A percentile compares a stretch with the other conserved stretches of the same genome.
Evolutionary conservation across 345 rosid genomes (phyloP).

Genomic region (Erucastrum elatum): DNA sequence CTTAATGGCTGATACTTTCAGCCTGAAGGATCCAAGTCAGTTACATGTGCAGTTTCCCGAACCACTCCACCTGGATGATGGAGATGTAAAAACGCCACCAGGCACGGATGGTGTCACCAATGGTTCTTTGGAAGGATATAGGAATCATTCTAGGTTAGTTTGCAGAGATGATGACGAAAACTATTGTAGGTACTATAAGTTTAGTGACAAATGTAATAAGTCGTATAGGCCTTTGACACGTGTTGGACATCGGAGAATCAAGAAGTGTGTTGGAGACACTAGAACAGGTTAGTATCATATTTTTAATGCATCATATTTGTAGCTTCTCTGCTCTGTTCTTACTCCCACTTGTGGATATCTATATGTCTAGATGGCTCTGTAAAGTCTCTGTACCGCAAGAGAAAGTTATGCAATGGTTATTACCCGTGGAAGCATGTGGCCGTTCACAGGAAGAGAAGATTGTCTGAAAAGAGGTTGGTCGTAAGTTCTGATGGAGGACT

Average conservation of each 20-base stretch:
- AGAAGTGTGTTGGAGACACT: slow-evolving; percentile 43
- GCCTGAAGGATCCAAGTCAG: slow-evolving; percentile 45
- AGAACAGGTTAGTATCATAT: slow-evolving; percentile 57
- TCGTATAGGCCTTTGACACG: slow-evolving; percentile 60
- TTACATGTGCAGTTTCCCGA: slow-evolving; percentile 39
- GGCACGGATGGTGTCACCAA: slow-evolving; percentile 10
- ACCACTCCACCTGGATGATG: slow-evolving; percentile 38
- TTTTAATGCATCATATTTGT: slow-evolving; percentile 1
- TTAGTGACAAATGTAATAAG: slow-evolving; percentile 48
- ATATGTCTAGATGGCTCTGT: slow-evolving; percentile 48
- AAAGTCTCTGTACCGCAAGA: slow-evolving; percentile 57
- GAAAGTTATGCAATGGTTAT: slow-evolving; percentile 51
- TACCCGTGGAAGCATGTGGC: slow-evolving; percentile 49
- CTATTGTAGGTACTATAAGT: slow-evolving; percentile 54
- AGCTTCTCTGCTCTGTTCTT: slow-evolving; percentile 12
- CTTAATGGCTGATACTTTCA: slow-evolving; percentile 9
- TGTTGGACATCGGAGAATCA: slow-evolving; percentile 58
- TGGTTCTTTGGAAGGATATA: slow-evolving; percentile 50
- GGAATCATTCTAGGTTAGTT: slow-evolving; percentile 59
- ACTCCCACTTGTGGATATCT: slow-evolving; percentile 5
- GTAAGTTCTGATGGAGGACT: slow-evolving; percentile 72
- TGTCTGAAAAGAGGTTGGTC: slow-evolving; percentile 49
- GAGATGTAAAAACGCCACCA: too few species aligned
- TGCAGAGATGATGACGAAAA: slow-evolving; percentile 75
- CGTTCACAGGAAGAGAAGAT: slow-evolving; percentile 67